Evolutionary conservation across 306 rosid species (phyloP).

Genomic region (Carpinus fangiana): DNA sequence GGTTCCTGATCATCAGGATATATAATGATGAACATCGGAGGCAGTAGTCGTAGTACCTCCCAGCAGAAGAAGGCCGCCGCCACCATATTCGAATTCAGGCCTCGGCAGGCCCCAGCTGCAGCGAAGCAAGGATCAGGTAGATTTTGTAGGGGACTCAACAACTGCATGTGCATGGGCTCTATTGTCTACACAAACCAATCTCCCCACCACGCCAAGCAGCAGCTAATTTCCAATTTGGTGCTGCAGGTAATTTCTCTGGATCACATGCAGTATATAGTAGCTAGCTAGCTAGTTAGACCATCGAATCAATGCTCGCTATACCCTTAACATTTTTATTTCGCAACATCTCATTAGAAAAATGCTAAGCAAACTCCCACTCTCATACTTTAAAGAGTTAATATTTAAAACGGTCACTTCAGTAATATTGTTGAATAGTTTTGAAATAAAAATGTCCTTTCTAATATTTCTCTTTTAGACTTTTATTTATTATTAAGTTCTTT

Average conservation of each 20-base stretch:
- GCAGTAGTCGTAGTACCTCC: neutral
- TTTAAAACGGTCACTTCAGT: no score
- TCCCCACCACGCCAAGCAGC: conserved; percentile 16
- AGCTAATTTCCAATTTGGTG: conserved; percentile 33
- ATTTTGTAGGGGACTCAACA: conserved; percentile 45
- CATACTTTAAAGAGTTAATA: no score
- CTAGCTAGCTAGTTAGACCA: neutral
- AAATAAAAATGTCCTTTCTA: no score
- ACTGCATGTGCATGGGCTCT: conserved; percentile 44
- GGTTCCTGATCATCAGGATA: no score
- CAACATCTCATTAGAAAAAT: no score
- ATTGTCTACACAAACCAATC: conserved; percentile 28
- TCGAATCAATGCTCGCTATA: no score
- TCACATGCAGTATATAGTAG: no score
- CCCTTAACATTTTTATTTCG: no score
- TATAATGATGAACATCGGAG: conserved; percentile 1
- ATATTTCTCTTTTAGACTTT: no score
- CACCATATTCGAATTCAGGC: neutral
- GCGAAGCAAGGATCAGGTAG: conserved; percentile 27
- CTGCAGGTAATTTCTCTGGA: conserved; percentile 38
- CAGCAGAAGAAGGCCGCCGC: neutral
- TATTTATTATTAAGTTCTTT: no score
- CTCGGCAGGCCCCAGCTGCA: conserved; percentile 27
- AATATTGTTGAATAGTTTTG: no score
- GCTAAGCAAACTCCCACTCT: no score